A percentile compares a stretch with the other conserved stretches of the same genome.
phyloP scores from a whole-genome alignment of 768 basidiomycete species.

The Leccinum variicolor region DNA sequence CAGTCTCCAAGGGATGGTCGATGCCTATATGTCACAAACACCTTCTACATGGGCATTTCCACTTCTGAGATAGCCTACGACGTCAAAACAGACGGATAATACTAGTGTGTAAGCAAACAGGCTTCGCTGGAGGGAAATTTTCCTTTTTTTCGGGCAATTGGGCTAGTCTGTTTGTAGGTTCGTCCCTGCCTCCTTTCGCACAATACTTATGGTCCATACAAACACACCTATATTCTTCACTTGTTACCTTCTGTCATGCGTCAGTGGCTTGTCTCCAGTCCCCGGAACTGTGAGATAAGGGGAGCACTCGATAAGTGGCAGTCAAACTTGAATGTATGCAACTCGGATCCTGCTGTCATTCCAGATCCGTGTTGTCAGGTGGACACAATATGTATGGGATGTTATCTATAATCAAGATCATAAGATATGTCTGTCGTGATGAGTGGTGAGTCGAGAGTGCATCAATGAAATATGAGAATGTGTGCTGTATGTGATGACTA shows the following conservation, averaged over 20 bases:
- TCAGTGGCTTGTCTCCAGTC: background rate
- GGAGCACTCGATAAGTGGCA: background rate
- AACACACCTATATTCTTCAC: background rate
- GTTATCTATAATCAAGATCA: constrained; percentile 22
- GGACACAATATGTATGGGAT: constrained; percentile 7
- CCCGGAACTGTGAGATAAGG: background rate
- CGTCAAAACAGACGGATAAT: no score
- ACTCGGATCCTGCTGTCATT: background rate
- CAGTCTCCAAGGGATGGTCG: no score
- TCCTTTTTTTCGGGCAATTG: background rate
- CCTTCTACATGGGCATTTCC: no score
- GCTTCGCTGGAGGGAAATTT: background rate
- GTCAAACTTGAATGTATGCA: background rate
- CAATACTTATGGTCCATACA: background rate
- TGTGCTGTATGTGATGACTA: constrained; percentile 20
- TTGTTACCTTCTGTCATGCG: background rate
- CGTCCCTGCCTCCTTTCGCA: background rate
- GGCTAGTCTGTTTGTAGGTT: background rate
- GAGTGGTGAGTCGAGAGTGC: constrained; percentile 30
- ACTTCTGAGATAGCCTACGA: no score
- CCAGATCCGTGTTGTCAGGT: background rate
- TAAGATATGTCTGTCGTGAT: constrained; percentile 29
- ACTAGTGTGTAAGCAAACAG: no score
- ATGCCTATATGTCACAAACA: no score
- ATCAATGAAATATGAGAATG: constrained; percentile 16